phyloP scores from a whole-genome alignment of 495 filamentous ascomycete species.

The Pseudomonodictys pantanalensis region DNA sequence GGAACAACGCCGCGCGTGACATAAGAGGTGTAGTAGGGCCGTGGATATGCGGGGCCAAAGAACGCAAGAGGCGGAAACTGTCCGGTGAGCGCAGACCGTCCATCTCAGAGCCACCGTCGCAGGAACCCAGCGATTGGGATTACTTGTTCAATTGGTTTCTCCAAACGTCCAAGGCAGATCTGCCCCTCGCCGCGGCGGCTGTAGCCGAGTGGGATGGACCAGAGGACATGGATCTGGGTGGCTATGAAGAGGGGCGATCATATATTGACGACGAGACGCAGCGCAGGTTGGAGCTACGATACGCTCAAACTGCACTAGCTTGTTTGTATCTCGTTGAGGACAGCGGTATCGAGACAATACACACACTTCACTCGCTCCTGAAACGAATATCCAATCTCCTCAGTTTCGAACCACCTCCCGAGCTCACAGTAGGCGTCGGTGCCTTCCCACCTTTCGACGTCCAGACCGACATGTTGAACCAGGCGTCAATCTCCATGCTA shows the following conservation, averaged over 20 bases:
- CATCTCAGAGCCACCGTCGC: conserved; percentile 1
- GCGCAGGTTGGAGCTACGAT: conserved; percentile 56
- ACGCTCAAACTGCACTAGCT: conserved; percentile 70
- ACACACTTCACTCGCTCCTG: conserved; percentile 61
- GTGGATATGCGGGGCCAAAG: conserved; percentile 72
- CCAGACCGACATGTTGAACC: conserved; percentile 39
- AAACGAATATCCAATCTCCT: conserved; percentile 59
- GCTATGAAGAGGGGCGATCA: conserved; percentile 52
- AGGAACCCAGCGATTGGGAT: conserved; percentile 61
- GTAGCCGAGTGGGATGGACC: conserved; percentile 80
- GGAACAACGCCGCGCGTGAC: conserved; percentile 55
- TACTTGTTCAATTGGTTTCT: conserved; percentile 80
- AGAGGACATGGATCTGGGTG: conserved; percentile 72
- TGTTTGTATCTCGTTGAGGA: conserved; percentile 67
- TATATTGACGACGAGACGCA: conserved; percentile 54
- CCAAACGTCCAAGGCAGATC: conserved; percentile 52
- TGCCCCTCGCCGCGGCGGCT: conserved; percentile 52
- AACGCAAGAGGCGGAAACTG: conserved; percentile 59
- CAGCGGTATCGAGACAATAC: conserved; percentile 56
- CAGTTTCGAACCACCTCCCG: conserved; percentile 53
- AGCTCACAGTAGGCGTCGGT: conserved; percentile 38
- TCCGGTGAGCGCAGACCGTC: conserved; percentile 16
- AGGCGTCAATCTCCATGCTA: conserved; percentile 49
- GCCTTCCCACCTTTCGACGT: conserved; percentile 32
- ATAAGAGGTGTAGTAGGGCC: conserved; percentile 73